Conservation (phyloP, 495 filamentous ascomycete genomes). For the Podospora fimiseda region DNA sequence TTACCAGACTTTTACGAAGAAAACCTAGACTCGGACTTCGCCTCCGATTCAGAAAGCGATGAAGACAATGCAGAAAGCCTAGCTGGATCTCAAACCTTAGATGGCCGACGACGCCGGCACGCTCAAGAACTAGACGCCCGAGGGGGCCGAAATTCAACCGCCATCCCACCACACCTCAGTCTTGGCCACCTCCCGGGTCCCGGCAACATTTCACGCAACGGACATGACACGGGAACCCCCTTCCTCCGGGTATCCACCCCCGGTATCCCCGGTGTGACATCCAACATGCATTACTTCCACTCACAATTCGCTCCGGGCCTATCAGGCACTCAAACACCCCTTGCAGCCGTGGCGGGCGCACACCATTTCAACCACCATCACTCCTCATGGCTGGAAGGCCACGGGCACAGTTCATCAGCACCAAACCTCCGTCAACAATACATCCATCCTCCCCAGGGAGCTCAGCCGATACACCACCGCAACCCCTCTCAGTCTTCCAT, state of each 20-base stretch:
- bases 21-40: slow-evolving; percentile 38
- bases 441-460: background rate
- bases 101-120: slow-evolving; percentile 35
- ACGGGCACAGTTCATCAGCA: slow-evolving; percentile 25
- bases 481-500: slow-evolving; percentile 40
- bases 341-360: slow-evolving; percentile 75
- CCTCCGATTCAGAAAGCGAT: slow-evolving; percentile 32
- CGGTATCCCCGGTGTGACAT: slow-evolving; percentile 77
- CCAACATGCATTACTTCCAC: slow-evolving; percentile 88
- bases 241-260: slow-evolving; percentile 65
- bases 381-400: slow-evolving; percentile 33
- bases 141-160: background rate
- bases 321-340: slow-evolving; percentile 78
- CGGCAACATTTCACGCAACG: slow-evolving; percentile 29
- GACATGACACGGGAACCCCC: slow-evolving; percentile 50
- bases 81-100: slow-evolving; percentile 29
- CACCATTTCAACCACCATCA: slow-evolving; percentile 34
- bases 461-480: slow-evolving; percentile 27
- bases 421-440: slow-evolving; percentile 24
- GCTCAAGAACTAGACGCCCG: slow-evolving; percentile 14
- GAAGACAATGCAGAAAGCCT: slow-evolving; percentile 31
- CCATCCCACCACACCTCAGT: slow-evolving; percentile 31
- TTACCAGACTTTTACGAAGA: slow-evolving; percentile 95
- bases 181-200: slow-evolving; percentile 21
- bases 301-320: slow-evolving; percentile 71